Evolutionary conservation across 2,329 filamentous ascomycete species (phyloP).

Genomic region (Aspergillus sp.): DNA sequence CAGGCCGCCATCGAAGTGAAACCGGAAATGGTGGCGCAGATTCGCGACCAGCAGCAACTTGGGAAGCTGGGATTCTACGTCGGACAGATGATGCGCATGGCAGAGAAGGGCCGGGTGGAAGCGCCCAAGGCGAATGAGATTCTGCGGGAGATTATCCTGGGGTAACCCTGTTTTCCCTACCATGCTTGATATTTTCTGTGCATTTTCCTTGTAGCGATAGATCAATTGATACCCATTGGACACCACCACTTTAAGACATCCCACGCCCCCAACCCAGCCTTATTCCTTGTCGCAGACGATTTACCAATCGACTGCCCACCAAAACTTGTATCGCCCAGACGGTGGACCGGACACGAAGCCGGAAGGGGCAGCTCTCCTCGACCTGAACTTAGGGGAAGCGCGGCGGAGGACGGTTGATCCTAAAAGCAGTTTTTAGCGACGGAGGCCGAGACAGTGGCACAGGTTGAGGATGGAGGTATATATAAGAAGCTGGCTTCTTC

Average conservation of each 20-base stretch:
- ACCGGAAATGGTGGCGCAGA: conserved; percentile 50
- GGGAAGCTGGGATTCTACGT: conserved; percentile 63
- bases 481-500: conserved; percentile 9
- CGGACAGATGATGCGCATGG: conserved; percentile 58
- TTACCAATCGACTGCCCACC: too few species aligned
- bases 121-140: conserved; percentile 50
- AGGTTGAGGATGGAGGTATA: conserved; percentile 5
- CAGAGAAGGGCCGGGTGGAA: conserved; percentile 54
- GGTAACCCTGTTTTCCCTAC: not conserved
- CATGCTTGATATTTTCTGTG: too few species aligned
- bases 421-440: conserved; percentile 43
- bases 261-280: too few species aligned
- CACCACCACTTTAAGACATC: too few species aligned
- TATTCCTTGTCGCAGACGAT: too few species aligned
- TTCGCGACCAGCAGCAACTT: conserved; percentile 50
- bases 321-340: too few species aligned
- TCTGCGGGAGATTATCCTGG: conserved; percentile 42
- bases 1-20: conserved; percentile 47
- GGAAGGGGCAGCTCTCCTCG: conserved; percentile 30
- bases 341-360: too few species aligned
- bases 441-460: not conserved
- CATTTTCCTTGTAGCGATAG: too few species aligned
- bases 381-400: conserved; percentile 44
- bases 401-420: conserved; percentile 25
- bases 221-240: too few species aligned